Percentiles rank a stretch among this genome's conserved stretches.
Conservation (phyloP, 768 basidiomycete species). For the Suillus clintonianus region DNA sequence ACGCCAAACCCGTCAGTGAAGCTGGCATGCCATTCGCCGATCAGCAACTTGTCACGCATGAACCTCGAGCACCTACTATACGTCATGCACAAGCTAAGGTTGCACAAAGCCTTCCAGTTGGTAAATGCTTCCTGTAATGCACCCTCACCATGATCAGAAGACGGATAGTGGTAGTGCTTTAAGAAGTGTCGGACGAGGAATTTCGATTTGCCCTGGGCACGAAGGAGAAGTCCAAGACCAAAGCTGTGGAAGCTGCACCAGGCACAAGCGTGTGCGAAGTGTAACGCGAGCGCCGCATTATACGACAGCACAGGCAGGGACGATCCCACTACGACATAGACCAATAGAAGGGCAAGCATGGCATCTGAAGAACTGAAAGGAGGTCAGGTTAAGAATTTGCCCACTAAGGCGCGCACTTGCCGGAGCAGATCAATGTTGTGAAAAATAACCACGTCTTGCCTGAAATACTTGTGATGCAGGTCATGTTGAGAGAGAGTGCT, state of each 20-base stretch:
- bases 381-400: not conserved
- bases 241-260: constrained; percentile 92
- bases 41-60: not conserved
- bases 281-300: constrained; percentile 53
- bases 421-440: constrained; percentile 83
- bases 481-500: constrained; percentile 77
- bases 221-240: constrained; percentile 81
- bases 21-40: constrained; percentile 43
- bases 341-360: constrained; percentile 72
- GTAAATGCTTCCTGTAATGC: constrained; percentile 92
- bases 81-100: constrained; percentile 92
- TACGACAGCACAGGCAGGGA: constrained; percentile 62
- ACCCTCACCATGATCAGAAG: constrained; percentile 63
- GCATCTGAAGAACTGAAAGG: constrained; percentile 75
- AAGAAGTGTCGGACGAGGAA: constrained; percentile 93
- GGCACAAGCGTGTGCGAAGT: constrained; percentile 78
- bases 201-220: constrained; percentile 82
- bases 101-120: constrained; percentile 95
- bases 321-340: constrained; percentile 61
- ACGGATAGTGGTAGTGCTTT: constrained; percentile 90
- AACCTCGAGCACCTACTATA: constrained; percentile 60
- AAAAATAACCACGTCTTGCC: constrained; percentile 81
- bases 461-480: constrained; percentile 85
- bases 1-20: constrained; percentile 82
- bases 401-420: constrained; percentile 40